phyloP scores from a whole-genome alignment of 164 flowering plant species.

The Brasenia schreberi region DNA sequence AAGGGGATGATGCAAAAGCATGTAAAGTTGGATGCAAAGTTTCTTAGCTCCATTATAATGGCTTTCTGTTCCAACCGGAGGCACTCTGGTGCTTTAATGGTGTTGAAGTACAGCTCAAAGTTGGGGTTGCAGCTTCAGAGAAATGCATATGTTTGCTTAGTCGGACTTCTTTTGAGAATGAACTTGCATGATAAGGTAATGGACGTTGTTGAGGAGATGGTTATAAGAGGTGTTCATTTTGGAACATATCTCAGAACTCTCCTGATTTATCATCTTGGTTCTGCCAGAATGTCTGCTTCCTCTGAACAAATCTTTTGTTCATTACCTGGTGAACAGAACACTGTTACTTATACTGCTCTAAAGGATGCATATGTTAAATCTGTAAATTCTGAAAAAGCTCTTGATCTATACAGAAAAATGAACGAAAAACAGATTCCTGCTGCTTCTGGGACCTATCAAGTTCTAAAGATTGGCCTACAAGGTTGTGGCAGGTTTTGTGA shows the following conservation, averaged over 20 bases:
- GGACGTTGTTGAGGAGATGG: slow-evolving; percentile 47
- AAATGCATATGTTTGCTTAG: slow-evolving; percentile 38
- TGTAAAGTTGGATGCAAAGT: slow-evolving; percentile 21
- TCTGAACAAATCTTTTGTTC: slow-evolving; percentile 44
- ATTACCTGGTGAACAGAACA: slow-evolving; percentile 43
- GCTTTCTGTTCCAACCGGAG: slow-evolving; percentile 26
- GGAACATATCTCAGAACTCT: slow-evolving; percentile 41
- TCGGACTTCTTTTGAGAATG: slow-evolving; percentile 44
- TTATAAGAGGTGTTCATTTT: slow-evolving; percentile 27
- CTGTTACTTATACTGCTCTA: slow-evolving; percentile 56
- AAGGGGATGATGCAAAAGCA: slow-evolving; percentile 19
- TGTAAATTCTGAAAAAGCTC: slow-evolving; percentile 48
- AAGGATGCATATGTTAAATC: slow-evolving; percentile 40
- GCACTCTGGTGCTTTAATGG: slow-evolving; percentile 40
- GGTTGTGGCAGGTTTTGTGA: slow-evolving; percentile 30
- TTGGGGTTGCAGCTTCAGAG: slow-evolving; percentile 30
- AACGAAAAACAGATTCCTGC: slow-evolving; percentile 28
- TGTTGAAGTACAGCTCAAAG: slow-evolving; percentile 38
- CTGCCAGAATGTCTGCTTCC: slow-evolving; percentile 25
- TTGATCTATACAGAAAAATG: slow-evolving; percentile 46
- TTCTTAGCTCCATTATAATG: slow-evolving; percentile 38
- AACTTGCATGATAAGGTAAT: slow-evolving; percentile 25
- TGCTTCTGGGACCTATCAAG: slow-evolving; percentile 46
- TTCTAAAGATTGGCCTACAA: slow-evolving; percentile 53
- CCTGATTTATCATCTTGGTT: slow-evolving; percentile 57